These are phyloP conservation scores for Colletotrichum sp. DNA, from an alignment of 2,329 filamentous ascomycete species.

Conservation along the genomic window DNA sequence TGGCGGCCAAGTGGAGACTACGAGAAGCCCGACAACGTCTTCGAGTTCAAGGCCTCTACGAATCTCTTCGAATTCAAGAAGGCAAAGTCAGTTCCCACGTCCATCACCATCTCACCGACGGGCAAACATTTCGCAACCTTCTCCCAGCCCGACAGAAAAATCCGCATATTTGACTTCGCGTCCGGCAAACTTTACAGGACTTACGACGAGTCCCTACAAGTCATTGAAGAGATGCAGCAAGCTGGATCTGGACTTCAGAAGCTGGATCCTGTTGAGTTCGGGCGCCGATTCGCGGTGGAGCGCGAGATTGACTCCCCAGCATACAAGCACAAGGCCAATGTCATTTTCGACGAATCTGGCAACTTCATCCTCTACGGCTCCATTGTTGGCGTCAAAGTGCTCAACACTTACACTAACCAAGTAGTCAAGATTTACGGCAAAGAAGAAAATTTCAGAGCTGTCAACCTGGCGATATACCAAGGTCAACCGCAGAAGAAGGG, in stretches of 20 bases:
- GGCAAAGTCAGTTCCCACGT: slow-evolving; percentile 82
- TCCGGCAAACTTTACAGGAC: slow-evolving; percentile 87
- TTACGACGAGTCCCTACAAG: slow-evolving; percentile 92
- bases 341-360: slow-evolving; percentile 94
- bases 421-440: slow-evolving; percentile 89
- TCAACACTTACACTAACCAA: slow-evolving; percentile 94
- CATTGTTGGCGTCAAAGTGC: slow-evolving; percentile 88
- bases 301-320: slow-evolving; percentile 78
- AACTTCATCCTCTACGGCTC: slow-evolving; percentile 96
- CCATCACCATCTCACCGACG: slow-evolving; percentile 83
- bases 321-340: slow-evolving; percentile 75
- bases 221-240: slow-evolving; percentile 93
- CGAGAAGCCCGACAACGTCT: slow-evolving; percentile 91
- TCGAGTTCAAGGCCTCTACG: slow-evolving; percentile 91
- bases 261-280: slow-evolving; percentile 91
- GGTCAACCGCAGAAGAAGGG: slow-evolving; percentile 94
- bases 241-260: slow-evolving; percentile 83
- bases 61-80: slow-evolving; percentile 98
- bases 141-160: slow-evolving; percentile 91
- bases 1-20: slow-evolving; percentile 84
- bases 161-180: slow-evolving; percentile 91
- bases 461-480: slow-evolving; percentile 89
- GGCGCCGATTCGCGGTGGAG: slow-evolving; percentile 84
- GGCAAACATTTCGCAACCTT: slow-evolving; percentile 87
- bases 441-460: slow-evolving; percentile 84